Percentiles rank a stretch among this genome's conserved stretches.
Evolutionary conservation across 1,284 basidiomycete genomes (phyloP).

Genomic region (Microbotryomycetes sp.): DNA sequence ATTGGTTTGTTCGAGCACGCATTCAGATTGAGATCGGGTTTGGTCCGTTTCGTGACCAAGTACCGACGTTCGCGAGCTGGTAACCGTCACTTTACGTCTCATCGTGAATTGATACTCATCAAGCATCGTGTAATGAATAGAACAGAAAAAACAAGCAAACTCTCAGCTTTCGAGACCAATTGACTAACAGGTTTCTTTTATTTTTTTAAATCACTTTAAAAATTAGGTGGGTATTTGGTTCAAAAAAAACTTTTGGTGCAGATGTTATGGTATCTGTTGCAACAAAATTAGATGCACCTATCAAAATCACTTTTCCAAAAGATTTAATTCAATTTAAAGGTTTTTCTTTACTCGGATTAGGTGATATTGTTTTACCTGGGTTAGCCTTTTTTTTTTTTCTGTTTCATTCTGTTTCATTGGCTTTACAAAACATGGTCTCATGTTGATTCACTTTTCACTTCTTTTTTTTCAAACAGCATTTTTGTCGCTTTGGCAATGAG

Average conservation of each 20-base stretch:
- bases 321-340: slow-evolving; percentile 50
- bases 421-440: too few relatives aligned
- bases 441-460: too few relatives aligned
- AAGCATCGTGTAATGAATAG: too few relatives aligned
- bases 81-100: too few relatives aligned
- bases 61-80: not conserved
- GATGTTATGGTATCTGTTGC: slow-evolving; percentile 81
- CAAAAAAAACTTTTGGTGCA: slow-evolving; percentile 9
- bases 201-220: not conserved
- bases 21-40: slow-evolving; percentile 33
- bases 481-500: slow-evolving; percentile 83
- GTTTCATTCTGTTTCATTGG: too few relatives aligned
- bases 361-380: slow-evolving; percentile 75
- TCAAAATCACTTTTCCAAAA: slow-evolving; percentile 82
- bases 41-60: not conserved
- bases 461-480: slow-evolving; percentile 41
- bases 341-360: slow-evolving; percentile 82
- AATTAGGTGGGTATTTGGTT: slow-evolving; percentile 23
- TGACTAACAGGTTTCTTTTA: too few relatives aligned
- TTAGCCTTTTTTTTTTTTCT: slow-evolving; percentile 6
- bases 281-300: slow-evolving; percentile 84
- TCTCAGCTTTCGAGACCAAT: too few relatives aligned
- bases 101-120: too few relatives aligned
- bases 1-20: slow-evolving; percentile 45
- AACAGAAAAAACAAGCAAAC: too few relatives aligned